phyloP scores from a whole-genome alignment of 75 land plant genomes.

The Cunninghamia lanceolata region DNA sequence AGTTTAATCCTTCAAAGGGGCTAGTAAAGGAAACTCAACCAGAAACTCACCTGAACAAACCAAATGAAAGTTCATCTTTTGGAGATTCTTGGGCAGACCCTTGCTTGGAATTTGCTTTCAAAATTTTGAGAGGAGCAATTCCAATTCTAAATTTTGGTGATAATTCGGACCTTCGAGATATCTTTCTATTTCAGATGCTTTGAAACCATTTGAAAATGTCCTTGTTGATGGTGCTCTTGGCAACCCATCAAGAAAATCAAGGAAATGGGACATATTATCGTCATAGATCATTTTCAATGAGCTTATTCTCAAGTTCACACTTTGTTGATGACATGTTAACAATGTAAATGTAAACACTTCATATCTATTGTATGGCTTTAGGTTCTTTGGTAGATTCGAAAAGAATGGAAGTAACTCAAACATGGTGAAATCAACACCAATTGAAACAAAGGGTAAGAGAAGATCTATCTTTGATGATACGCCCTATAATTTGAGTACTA shows the following conservation, averaged over 20 bases:
- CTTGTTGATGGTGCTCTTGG: no score
- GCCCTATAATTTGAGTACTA: background rate
- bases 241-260: no score
- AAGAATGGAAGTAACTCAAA: no score
- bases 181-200: no score
- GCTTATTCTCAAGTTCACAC: no score
- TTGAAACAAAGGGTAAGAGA: background rate
- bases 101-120: constrained; percentile 56
- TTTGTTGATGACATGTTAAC: no score
- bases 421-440: background rate
- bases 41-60: background rate
- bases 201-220: no score
- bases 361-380: no score
- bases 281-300: no score
- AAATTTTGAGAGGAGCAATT: constrained; percentile 48
- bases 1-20: constrained; percentile 3
- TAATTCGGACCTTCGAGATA: constrained; percentile 10
- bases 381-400: no score
- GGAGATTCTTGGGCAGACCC: constrained; percentile 46
- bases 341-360: no score
- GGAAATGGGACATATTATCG: no score
- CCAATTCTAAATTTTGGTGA: constrained; percentile 34
- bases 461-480: background rate
- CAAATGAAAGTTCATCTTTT: constrained; percentile 15
- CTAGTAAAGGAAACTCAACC: background rate